phyloP scores from a whole-genome alignment of 2,329 filamentous ascomycete species.

The Lachnellula occidentalis region DNA sequence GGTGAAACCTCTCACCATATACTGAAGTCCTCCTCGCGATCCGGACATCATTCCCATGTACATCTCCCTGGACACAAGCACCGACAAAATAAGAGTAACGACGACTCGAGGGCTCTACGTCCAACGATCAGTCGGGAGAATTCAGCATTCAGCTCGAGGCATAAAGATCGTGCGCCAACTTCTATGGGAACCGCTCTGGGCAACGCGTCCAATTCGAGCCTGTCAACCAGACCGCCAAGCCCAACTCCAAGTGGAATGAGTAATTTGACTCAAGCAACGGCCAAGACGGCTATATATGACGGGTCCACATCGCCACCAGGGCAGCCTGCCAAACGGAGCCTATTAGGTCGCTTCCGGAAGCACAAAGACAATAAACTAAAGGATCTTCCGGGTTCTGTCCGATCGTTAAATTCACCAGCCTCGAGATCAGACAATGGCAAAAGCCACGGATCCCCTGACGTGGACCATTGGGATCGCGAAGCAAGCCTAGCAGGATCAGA shows the following conservation, averaged over 20 bases:
- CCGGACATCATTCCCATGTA: constrained; percentile 47
- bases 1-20: constrained; percentile 44
- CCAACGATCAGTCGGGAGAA: constrained; percentile 75
- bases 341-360: constrained; percentile 29
- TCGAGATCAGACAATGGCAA: constrained; percentile 17
- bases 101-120: constrained; percentile 59
- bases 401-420: constrained; percentile 41
- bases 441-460: constrained; percentile 21
- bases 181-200: constrained; percentile 25
- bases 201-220: constrained; percentile 25
- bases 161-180: constrained; percentile 43
- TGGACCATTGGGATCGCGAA: constrained; percentile 27
- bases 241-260: constrained; percentile 74
- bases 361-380: constrained; percentile 47
- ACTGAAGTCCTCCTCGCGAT: constrained; percentile 55
- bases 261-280: constrained; percentile 37
- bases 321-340: constrained; percentile 26
- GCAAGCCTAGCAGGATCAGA: constrained; percentile 27
- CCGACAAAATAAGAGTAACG: constrained; percentile 65
- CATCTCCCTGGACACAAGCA: constrained; percentile 60
- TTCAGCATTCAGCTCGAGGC: constrained; percentile 45
- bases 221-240: constrained; percentile 65
- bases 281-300: constrained; percentile 34
- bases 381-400: constrained; percentile 47
- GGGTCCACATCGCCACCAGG: constrained; percentile 41